Evolutionary conservation across 2,329 filamentous ascomycete genomes (phyloP).

Genomic region (Nemania sp.): DNA sequence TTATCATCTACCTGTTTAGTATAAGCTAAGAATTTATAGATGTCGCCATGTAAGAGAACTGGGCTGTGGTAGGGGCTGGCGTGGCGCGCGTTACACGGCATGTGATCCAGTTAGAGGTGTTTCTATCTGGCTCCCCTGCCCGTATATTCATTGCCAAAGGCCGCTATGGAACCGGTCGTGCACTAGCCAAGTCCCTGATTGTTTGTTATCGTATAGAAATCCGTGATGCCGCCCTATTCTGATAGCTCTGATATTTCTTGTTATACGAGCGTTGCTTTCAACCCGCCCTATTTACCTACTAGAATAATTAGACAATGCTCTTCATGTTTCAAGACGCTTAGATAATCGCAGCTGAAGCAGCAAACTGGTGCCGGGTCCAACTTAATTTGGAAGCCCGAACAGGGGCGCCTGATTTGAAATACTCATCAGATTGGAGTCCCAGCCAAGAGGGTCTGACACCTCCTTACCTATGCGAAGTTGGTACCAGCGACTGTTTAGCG

Average conservation of each 20-base stretch:
- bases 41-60: too few species aligned
- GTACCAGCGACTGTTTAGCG: neutral
- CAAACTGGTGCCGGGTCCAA: conserved; percentile 13
- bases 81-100: neutral
- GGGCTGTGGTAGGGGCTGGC: too few species aligned
- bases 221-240: too few species aligned
- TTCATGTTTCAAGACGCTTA: conserved; percentile 11
- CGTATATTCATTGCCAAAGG: too few species aligned
- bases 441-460: conserved; percentile 14
- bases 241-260: too few species aligned
- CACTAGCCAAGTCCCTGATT: too few species aligned
- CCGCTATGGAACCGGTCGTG: too few species aligned
- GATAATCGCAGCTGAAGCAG: conserved; percentile 21
- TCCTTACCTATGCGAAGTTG: neutral
- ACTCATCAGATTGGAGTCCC: conserved; percentile 8
- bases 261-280: too few species aligned
- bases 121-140: too few species aligned
- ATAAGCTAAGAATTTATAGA: neutral
- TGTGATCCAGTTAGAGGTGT: neutral
- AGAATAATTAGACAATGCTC: neutral
- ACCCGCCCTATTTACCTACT: neutral
- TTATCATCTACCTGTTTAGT: conserved; percentile 7
- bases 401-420: conserved; percentile 26
- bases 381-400: conserved; percentile 28
- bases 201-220: too few species aligned